A percentile compares a stretch with the other conserved stretches of the same genome.
These are phyloP conservation scores for Mycena galopus DNA, from an alignment of 768 basidiomycete species.

Conservation along the genomic window DNA sequence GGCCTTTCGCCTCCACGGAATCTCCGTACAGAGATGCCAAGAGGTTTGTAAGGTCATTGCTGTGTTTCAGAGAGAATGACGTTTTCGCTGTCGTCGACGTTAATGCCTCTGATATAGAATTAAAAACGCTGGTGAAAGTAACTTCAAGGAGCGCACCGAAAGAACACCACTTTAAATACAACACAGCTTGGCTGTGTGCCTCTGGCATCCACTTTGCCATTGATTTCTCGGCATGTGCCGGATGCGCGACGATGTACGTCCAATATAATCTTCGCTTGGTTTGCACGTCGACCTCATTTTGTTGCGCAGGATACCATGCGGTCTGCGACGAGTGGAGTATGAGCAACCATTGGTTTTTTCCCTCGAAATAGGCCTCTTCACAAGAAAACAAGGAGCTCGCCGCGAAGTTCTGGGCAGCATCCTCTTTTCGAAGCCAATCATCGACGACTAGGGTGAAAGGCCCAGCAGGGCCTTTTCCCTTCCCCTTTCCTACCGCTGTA, in stretches of 20 bases:
- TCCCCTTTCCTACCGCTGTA: background rate
- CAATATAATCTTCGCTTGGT: conserved; percentile 21
- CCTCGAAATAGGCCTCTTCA: background rate
- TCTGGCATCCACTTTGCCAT: conserved; percentile 5
- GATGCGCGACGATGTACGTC: conserved; percentile 7
- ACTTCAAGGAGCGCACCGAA: conserved; percentile 6
- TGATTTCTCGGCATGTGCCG: background rate
- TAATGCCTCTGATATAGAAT: conserved; percentile 10
- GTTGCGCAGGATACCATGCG: conserved; percentile 8
- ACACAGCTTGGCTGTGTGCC: conserved; percentile 4
- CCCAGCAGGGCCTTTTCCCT: background rate
- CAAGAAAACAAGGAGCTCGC: background rate
- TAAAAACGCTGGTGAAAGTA: background rate
- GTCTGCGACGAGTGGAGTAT: conserved; percentile 13
- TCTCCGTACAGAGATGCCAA: background rate
- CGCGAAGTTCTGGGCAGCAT: background rate
- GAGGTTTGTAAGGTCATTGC: conserved; percentile 12
- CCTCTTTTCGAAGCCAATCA: background rate
- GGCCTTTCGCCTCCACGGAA: background rate
- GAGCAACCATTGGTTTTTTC: background rate
- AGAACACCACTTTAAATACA: conserved; percentile 21
- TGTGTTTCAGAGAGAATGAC: conserved; percentile 22
- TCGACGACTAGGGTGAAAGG: background rate
- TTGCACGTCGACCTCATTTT: background rate
- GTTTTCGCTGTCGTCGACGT: conserved; percentile 16